Conservation (phyloP, 2,329 filamentous ascomycete species). For the Ophiostoma sp. region DNA sequence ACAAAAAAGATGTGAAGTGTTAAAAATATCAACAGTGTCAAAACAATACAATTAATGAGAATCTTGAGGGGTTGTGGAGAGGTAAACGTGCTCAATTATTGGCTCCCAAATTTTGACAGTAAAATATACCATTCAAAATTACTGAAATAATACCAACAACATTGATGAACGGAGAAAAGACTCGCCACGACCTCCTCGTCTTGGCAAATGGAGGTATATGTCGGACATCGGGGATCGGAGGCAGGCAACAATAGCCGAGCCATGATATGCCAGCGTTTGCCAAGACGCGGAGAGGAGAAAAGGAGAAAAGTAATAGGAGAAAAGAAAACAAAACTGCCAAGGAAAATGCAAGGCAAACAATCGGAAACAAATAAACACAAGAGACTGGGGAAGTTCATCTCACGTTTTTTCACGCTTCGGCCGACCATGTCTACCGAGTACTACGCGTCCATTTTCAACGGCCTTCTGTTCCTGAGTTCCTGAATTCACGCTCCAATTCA, state of each 20-base stretch:
- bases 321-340: neutral
- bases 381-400: neutral
- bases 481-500: neutral
- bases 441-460: neutral
- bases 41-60: neutral
- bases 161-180: neutral
- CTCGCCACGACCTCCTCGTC: neutral
- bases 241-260: conserved; percentile 1
- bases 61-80: neutral
- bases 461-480: neutral
- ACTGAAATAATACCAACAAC: neutral
- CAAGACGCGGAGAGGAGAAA: conserved; percentile 32
- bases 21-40: neutral
- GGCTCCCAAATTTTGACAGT: neutral
- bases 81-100: neutral
- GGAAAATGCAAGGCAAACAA: neutral
- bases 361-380: neutral
- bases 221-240: neutral
- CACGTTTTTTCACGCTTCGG: neutral
- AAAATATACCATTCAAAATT: neutral
- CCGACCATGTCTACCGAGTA: neutral
- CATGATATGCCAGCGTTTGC: neutral
- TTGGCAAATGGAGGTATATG: neutral
- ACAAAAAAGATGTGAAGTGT: neutral
- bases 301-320: neutral